Evolutionary conservation across 495 filamentous ascomycete species (phyloP), one percentile per base, ranked within the genome.

Genomic region (Hypoxylon trugodes): DNA sequence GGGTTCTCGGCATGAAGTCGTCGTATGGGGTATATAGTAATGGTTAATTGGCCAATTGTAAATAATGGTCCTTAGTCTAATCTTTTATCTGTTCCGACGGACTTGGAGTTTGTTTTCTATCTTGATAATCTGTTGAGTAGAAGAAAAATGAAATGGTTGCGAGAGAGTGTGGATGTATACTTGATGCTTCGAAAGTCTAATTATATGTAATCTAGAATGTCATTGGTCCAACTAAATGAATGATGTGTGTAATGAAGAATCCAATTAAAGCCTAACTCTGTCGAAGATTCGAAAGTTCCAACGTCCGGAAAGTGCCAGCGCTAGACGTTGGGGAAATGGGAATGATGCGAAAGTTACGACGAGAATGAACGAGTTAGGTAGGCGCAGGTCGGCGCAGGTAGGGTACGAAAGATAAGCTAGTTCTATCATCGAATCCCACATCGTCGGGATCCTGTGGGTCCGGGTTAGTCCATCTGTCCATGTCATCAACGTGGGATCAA

Each of bases 301-400:
- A 40, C 19, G 30, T 25, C 50, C 22, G 30, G 57, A 56, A 30
- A 48, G 36, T 43, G 30, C 30, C 25, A 50, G 51, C 24, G 38
- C 63, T 57, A 56, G 42, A 47, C 16, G 10, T 53, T 41, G 18
- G 38, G 46, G 41, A 55, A 12, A 6, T 28, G 3, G 41, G 9
- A 61, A 42, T 49, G 62, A 66, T 46, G 51, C 45, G 51, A 58
- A 60, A 57, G 51, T 32, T 41, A 58, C 18, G 26, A 43, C n/a
- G n/a, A n/a, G n/a, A n/a, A n/a, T n/a, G n/a, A n/a, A n/a, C n/a
- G n/a, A n/a, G n/a, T n/a, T n/a, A n/a, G n/a, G n/a, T n/a, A n/a
- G n/a, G n/a, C n/a, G n/a, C n/a, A n/a, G n/a, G n/a, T n/a, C n/a
- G n/a, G n/a, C n/a, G n/a, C n/a, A n/a, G n/a, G n/a, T n/a, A n/a